These are phyloP conservation scores for Lepraria neglecta DNA, from an alignment of 495 filamentous ascomycete species.

Conservation along the genomic window DNA sequence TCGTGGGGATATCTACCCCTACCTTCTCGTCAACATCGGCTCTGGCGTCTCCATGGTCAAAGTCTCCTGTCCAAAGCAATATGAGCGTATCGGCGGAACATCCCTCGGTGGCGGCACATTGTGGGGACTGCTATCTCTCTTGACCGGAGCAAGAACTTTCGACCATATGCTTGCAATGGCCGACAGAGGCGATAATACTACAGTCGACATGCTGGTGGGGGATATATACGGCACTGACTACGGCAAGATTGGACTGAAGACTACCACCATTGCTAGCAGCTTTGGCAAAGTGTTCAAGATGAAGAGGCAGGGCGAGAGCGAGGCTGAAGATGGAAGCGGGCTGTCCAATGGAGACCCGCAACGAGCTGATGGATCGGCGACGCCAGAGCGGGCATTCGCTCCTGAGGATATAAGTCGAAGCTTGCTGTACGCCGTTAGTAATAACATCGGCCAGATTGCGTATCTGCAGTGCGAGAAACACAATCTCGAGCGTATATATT, in stretches of 20 bases:
- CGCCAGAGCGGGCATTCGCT: constrained; percentile 42
- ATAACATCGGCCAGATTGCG: constrained; percentile 97
- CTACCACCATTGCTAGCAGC: constrained; percentile 85
- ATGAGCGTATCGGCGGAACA: constrained; percentile 86
- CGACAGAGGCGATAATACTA: constrained; percentile 84
- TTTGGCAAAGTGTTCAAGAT: constrained; percentile 94
- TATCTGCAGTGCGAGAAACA: constrained; percentile 94
- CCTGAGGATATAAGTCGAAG: constrained; percentile 62
- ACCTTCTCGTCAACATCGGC: constrained; percentile 97
- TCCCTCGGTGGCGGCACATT: constrained; percentile 92
- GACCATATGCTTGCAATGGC: constrained; percentile 95
- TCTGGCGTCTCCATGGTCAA: constrained; percentile 98
- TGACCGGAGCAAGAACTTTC: constrained; percentile 85
- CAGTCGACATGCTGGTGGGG: constrained; percentile 94
- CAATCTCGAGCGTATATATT: constrained; percentile 85
- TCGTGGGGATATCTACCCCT: constrained; percentile 77
- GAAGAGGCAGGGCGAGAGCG: constrained; percentile 67
- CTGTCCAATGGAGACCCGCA: constrained; percentile 47
- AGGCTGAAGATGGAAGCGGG: constrained; percentile 70
- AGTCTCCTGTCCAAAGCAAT: constrained; percentile 79
- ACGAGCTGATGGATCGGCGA: constrained; percentile 23
- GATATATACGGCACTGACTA: constrained; percentile 98
- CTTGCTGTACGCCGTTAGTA: constrained; percentile 80
- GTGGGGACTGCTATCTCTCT: constrained; percentile 84
- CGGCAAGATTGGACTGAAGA: constrained; percentile 87